Base-by-base conservation (phyloP, 768 basidiomycete species). In the Mycena belliarum region DNA sequence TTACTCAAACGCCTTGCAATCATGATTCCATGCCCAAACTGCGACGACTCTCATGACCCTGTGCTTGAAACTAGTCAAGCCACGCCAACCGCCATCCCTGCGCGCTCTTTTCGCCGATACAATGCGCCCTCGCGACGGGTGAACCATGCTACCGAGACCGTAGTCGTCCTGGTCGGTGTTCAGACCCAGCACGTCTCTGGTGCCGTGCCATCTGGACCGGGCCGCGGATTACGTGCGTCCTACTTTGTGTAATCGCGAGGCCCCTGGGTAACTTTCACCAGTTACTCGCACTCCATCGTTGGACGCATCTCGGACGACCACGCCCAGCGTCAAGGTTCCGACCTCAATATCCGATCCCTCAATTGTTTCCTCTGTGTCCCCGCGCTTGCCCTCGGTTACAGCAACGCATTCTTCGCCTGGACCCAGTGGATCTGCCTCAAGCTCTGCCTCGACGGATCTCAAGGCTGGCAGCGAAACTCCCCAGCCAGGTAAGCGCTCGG, bases 1-100 rank as follows among this genome's bases (percentile, higher is more conserved):
- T 32, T 32, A 32, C 29, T 32, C 29, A 6, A n/a, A 32, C 32
- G 5, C 25, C 32, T 45, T 26, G 23, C 33, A 43, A 44, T 35
- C 38, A 55, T 55, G 53, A 40, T 35, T 6, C 37, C 53, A 48
- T 47, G 53, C 37, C 44, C 35, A 26, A 32, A 18, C 21, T 40
- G 16, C 21, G 8, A 9, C 16, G 15, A 49, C 32, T 24, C 43
- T 24, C 15, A 24, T n/a, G 46, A 55, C 4, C 41, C 48, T n/a
- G 16, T n/a, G 5, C 41, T 24, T 44, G 32, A 37, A 37, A 28
- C 26, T 23, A 16, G 43, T 15, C 29, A 56, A 32, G 29, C 25
- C 55, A 56, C 47, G 42, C 47, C 46, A 20, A 48, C 48, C 25
- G 3, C 41, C 32, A 41, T 46, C 8, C 47, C 32, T 29, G 35